phyloP scores from a whole-genome alignment of 2,329 filamentous ascomycete species.

The Fusarium neocosmosporiellum region DNA sequence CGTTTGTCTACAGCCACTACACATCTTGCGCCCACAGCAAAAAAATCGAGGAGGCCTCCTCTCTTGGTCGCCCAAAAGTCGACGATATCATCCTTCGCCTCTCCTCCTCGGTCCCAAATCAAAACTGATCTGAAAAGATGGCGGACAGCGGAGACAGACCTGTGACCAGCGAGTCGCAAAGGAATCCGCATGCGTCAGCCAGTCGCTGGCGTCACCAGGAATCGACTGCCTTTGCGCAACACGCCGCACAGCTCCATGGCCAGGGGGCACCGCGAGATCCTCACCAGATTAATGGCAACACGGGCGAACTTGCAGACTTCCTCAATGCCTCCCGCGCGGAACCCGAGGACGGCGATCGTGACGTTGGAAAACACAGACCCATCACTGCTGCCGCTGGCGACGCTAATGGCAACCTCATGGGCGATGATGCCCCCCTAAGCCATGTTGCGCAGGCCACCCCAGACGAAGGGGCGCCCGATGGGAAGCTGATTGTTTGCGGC shows the following conservation, averaged over 20 bases:
- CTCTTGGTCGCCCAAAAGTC: not conserved
- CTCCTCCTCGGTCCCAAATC: not conserved
- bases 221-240: slow-evolving; percentile 64
- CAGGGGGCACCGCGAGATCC: slow-evolving; percentile 45
- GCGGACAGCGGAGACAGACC: slow-evolving; percentile 33
- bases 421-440: slow-evolving; percentile 42
- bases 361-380: slow-evolving; percentile 56
- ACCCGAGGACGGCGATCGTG: slow-evolving; percentile 47
- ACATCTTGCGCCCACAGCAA: slow-evolving; percentile 7
- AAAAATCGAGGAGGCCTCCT: slow-evolving; percentile 27
- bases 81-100: not conserved
- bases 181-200: slow-evolving; percentile 66
- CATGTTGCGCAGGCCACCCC: slow-evolving; percentile 33
- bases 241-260: slow-evolving; percentile 52
- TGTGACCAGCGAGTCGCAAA: slow-evolving; percentile 46
- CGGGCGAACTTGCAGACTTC: slow-evolving; percentile 66
- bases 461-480: slow-evolving; percentile 50
- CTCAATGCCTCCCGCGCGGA: slow-evolving; percentile 66
- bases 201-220: slow-evolving; percentile 74
- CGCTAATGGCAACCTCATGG: slow-evolving; percentile 14
- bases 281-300: slow-evolving; percentile 52
- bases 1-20: slow-evolving; percentile 14
- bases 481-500: slow-evolving; percentile 74
- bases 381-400: slow-evolving; percentile 58
- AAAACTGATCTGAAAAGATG: slow-evolving; percentile 27